phyloP scores from a whole-genome alignment of 2,329 filamentous ascomycete genomes.

The Aschersonia sp. region DNA sequence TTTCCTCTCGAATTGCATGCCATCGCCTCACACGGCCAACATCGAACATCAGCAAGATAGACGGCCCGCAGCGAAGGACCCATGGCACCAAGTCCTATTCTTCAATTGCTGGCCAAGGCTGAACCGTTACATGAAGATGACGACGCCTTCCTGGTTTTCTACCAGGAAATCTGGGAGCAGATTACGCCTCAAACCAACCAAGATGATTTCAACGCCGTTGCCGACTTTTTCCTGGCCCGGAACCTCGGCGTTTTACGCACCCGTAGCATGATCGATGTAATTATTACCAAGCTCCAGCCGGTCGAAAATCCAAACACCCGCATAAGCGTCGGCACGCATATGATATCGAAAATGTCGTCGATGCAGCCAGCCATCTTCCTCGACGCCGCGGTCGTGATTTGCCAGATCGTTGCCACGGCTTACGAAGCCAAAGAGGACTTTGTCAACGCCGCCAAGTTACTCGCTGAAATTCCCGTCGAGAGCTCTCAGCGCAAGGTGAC shows the following conservation, averaged over 20 bases:
- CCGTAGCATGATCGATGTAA: conserved; percentile 52
- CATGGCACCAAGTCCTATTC: conserved; percentile 25
- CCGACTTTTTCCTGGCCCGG: conserved; percentile 53
- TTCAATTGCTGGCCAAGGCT: conserved; percentile 26
- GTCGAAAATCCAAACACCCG: conserved; percentile 50
- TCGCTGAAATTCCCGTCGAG: conserved; percentile 80
- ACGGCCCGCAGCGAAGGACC: too few relatives aligned
- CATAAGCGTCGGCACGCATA: conserved; percentile 61
- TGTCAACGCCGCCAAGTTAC: conserved; percentile 57
- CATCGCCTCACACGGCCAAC: too few relatives aligned
- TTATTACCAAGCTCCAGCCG: conserved; percentile 47
- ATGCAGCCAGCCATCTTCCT: conserved; percentile 53
- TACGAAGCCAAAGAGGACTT: conserved; percentile 77
- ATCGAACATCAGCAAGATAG: too few relatives aligned
- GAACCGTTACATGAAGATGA: conserved; percentile 22
- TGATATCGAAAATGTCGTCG: conserved; percentile 49
- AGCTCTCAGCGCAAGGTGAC: conserved; percentile 73
- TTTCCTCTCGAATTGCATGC: too few relatives aligned
- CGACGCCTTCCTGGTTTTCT: conserved; percentile 30
- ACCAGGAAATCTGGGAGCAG: conserved; percentile 25
- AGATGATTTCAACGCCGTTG: conserved; percentile 52
- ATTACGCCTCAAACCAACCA: conserved; percentile 23
- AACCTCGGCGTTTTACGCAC: conserved; percentile 63
- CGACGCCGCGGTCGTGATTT: conserved; percentile 69
- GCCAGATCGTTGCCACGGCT: conserved; percentile 68